These are phyloP conservation scores for Exophiala aquamarina DNA, from an alignment of 2,329 filamentous ascomycete genomes.

Conservation along the genomic window DNA sequence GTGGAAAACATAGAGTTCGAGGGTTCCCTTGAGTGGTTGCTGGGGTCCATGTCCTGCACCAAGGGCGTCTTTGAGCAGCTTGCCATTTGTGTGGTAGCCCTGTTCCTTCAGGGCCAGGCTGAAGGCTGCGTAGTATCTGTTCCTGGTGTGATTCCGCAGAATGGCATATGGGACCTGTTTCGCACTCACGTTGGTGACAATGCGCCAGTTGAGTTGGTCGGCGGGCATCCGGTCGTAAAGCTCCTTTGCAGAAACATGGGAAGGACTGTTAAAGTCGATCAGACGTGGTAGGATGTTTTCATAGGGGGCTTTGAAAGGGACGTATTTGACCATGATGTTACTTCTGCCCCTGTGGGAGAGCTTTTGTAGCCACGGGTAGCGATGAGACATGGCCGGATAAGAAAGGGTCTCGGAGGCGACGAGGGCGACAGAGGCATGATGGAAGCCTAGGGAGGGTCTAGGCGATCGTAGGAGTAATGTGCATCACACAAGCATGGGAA, in stretches of 20 bases:
- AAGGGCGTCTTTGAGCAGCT: constrained; percentile 15
- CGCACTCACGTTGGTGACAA: constrained; percentile 34
- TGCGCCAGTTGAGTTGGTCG: constrained; percentile 50
- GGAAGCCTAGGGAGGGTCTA: no score
- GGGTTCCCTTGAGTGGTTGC: constrained; percentile 35
- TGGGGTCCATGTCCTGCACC: background rate
- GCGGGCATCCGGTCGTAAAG: constrained; percentile 39
- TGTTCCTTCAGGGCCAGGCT: constrained; percentile 43
- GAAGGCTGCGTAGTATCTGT: constrained; percentile 48
- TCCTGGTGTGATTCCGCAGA: constrained; percentile 47
- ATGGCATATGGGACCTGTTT: constrained; percentile 38
- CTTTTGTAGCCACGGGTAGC: background rate
- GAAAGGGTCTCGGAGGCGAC: no score
- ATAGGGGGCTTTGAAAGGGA: background rate
- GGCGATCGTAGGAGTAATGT: no score
- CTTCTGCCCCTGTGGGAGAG: background rate
- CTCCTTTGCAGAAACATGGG: constrained; percentile 37
- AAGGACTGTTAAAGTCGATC: constrained; percentile 13
- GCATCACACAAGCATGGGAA: no score
- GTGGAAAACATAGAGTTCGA: constrained; percentile 32
- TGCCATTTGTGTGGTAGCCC: constrained; percentile 38
- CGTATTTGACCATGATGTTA: background rate
- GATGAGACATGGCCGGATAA: background rate
- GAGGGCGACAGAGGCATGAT: no score
- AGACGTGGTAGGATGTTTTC: constrained; percentile 10